Evolutionary conservation across 306 rosid species (phyloP).

Genomic region (Begonia fuchsioides): DNA sequence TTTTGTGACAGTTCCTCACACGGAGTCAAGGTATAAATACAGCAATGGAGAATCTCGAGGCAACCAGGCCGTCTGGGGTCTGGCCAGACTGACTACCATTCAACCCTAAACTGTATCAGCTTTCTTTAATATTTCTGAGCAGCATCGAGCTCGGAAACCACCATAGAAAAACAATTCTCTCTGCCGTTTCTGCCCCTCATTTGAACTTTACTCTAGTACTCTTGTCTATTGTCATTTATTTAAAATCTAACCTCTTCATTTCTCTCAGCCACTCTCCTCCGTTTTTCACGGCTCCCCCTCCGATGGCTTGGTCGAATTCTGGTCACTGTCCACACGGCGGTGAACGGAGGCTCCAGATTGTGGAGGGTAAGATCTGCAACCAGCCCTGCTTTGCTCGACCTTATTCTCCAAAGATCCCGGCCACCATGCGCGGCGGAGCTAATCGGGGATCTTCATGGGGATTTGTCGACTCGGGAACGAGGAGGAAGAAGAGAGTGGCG

Average conservation of each 20-base stretch:
- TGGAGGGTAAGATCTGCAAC: conserved; percentile 42
- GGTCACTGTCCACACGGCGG: conserved; percentile 8
- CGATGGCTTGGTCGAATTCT: conserved; percentile 33
- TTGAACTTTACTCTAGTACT: background rate
- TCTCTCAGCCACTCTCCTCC: background rate
- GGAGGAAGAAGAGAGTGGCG: conserved; percentile 61
- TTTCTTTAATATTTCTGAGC: background rate
- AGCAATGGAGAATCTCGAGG: no score
- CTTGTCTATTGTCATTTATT: background rate
- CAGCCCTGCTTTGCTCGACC: conserved; percentile 2
- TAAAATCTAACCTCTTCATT: background rate
- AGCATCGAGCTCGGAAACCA: background rate
- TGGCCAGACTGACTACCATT: no score
- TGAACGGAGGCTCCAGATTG: conserved; percentile 25
- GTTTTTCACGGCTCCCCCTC: background rate
- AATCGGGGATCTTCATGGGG: conserved; percentile 32
- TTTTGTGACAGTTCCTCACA: no score
- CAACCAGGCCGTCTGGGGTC: no score
- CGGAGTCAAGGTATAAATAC: no score
- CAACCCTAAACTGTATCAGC: no score
- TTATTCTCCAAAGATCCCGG: conserved; percentile 13
- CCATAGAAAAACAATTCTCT: background rate
- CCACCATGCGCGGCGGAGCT: no score
- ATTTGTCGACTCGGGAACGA: conserved; percentile 29
- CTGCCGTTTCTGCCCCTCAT: background rate